Percentiles rank a stretch among this genome's conserved stretches.
These are phyloP conservation scores for Houttuynia cordata DNA, from an alignment of 164 flowering plant genomes.

Conservation along the genomic window DNA sequence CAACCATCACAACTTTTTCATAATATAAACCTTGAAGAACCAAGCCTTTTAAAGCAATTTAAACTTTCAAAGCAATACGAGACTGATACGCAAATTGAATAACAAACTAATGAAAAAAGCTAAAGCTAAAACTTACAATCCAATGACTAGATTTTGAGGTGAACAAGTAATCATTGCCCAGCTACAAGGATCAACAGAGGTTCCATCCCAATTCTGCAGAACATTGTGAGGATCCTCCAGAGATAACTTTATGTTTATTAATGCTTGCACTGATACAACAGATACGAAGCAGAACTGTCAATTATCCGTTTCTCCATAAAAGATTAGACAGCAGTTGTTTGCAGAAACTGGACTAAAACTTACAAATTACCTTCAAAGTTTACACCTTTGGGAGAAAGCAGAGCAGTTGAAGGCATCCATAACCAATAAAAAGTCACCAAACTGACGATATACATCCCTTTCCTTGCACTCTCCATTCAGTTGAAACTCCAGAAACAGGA, in stretches of 20 bases:
- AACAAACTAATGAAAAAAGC: neutral
- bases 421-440: constrained; percentile 29
- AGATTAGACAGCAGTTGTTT: neutral
- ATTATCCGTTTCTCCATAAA: neutral
- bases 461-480: neutral
- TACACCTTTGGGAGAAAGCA: constrained; percentile 86
- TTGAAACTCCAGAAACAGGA: constrained; percentile 9
- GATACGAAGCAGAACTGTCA: constrained; percentile 3
- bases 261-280: constrained; percentile 63
- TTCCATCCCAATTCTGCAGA: constrained; percentile 78
- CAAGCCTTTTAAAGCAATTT: neutral
- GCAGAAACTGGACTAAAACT: neutral
- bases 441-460: constrained; percentile 3
- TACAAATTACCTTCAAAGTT: constrained; percentile 74
- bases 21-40: neutral
- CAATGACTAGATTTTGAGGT: constrained; percentile 49
- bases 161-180: constrained; percentile 98
- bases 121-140: constrained; percentile 53
- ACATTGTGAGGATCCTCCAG: constrained; percentile 74
- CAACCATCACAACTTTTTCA: neutral
- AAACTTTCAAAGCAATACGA: neutral
- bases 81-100: neutral
- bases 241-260: constrained; percentile 57
- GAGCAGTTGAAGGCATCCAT: constrained; percentile 32
- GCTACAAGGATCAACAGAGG: constrained; percentile 95